Percentiles rank a stretch among this genome's conserved stretches.
phyloP scores from a whole-genome alignment of 2,329 filamentous ascomycete species.

The Thelonectria blattea region DNA sequence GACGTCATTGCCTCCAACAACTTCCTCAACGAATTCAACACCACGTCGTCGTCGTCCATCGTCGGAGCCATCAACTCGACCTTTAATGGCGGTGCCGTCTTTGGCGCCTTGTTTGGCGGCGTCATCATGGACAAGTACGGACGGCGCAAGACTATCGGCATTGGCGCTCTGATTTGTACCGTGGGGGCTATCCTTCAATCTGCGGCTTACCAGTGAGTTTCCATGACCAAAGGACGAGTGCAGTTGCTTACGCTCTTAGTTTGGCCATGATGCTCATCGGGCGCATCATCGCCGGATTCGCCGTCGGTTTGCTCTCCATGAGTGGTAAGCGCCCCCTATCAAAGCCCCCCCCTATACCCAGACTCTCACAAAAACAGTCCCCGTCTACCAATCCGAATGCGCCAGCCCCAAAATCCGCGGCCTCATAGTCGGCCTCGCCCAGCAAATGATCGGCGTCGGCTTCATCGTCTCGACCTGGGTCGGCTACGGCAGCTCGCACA shows the following conservation, averaged over 20 bases:
- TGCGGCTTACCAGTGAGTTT: conserved; percentile 46
- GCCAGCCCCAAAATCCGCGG: conserved; percentile 34
- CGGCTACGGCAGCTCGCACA: conserved; percentile 40
- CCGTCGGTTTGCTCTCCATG: conserved; percentile 46
- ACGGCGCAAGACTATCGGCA: conserved; percentile 58
- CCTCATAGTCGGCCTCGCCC: conserved; percentile 59
- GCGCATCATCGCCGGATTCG: conserved; percentile 34
- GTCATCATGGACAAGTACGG: conserved; percentile 62
- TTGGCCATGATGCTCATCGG: conserved; percentile 36
- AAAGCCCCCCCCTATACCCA: too few relatives aligned
- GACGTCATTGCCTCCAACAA: conserved; percentile 61
- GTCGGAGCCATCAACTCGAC: conserved; percentile 67
- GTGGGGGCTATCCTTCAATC: conserved; percentile 62
- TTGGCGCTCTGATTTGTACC: conserved; percentile 57
- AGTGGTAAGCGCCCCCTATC: conserved; percentile 37
- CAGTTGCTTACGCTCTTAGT: conserved; percentile 39
- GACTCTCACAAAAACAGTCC: conserved; percentile 31
- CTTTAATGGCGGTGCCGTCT: conserved; percentile 46
- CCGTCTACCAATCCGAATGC: conserved; percentile 36
- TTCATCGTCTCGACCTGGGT: conserved; percentile 58
- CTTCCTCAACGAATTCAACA: conserved; percentile 61
- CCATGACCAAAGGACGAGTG: conserved; percentile 50
- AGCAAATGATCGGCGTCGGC: conserved; percentile 61
- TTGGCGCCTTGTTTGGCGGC: conserved; percentile 35
- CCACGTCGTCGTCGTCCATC: conserved; percentile 47